Evolutionary conservation across 176 grass and related monocot genomes (phyloP).

Genomic region (Eragrostis nindensis): DNA sequence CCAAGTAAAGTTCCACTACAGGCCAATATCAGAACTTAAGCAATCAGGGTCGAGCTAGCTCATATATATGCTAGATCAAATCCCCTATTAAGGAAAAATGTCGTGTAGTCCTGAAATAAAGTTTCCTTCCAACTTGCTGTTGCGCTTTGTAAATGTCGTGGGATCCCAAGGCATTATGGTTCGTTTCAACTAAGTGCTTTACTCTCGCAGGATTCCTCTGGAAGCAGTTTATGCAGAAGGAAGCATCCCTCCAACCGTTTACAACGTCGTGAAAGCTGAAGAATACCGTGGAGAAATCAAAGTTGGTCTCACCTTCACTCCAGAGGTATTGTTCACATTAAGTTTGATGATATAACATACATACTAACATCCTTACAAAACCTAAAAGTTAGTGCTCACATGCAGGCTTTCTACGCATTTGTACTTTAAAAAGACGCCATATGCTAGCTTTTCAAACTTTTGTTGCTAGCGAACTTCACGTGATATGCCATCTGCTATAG

Average conservation of each 20-base stretch:
- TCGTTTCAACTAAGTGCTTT: not conserved
- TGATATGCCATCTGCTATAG: not conserved
- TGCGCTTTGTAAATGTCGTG: not conserved
- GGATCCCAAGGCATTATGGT: not conserved
- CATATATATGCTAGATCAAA: not conserved
- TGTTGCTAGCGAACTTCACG: not conserved
- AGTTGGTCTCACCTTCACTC: constrained; percentile 69
- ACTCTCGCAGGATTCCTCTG: constrained; percentile 54
- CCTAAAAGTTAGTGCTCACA: not conserved
- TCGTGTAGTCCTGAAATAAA: not conserved
- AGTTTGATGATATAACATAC: not conserved
- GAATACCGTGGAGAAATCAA: constrained; percentile 84
- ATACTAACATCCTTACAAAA: not conserved
- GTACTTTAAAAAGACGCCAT: not conserved
- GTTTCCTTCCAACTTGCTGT: not conserved
- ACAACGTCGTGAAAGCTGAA: constrained; percentile 83
- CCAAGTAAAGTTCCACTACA: not conserved
- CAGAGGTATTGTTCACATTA: constrained; percentile 53
- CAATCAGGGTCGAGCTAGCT: not conserved
- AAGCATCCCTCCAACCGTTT: constrained; percentile 57
- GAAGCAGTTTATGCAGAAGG: constrained; percentile 61
- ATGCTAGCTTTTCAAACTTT: not conserved
- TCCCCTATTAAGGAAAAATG: not conserved
- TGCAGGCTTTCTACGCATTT: not conserved
- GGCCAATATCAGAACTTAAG: not conserved